Conservation (phyloP, 1,139 yeast species). For the Suhomyces chickasaworum region DNA sequence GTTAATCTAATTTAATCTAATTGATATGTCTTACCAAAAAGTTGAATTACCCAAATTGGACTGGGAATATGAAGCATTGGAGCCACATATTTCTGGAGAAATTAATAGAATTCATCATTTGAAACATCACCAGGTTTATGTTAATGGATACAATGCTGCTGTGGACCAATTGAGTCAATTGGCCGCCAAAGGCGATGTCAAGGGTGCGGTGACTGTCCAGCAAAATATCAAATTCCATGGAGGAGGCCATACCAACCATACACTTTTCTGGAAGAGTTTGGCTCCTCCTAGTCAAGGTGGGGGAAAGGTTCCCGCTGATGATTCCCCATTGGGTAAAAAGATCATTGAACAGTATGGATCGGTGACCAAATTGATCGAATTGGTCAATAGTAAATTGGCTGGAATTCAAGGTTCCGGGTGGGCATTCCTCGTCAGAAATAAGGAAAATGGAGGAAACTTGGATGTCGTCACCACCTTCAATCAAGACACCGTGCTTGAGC, state of each 20-base stretch:
- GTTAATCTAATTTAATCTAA: background rate
- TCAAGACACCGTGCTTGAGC: slow-evolving; percentile 49
- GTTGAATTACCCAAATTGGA: slow-evolving; percentile 41
- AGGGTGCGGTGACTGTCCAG: slow-evolving; percentile 38
- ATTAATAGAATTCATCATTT: slow-evolving; percentile 45
- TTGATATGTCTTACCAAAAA: slow-evolving; percentile 14
- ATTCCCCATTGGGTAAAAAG: slow-evolving; percentile 36
- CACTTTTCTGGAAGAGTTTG: slow-evolving; percentile 48
- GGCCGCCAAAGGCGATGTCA: slow-evolving; percentile 39
- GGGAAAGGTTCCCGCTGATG: slow-evolving; percentile 40
- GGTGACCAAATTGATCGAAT: slow-evolving; percentile 39
- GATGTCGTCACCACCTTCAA: slow-evolving; percentile 47
- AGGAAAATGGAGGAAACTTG: slow-evolving; percentile 40
- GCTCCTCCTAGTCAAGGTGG: slow-evolving; percentile 45
- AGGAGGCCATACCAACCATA: slow-evolving; percentile 49
- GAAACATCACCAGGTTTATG: slow-evolving; percentile 48
- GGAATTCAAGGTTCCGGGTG: slow-evolving; percentile 53
- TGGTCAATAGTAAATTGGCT: slow-evolving; percentile 44
- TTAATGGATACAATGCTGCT: slow-evolving; percentile 44
- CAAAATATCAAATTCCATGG: slow-evolving; percentile 47
- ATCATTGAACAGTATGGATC: slow-evolving; percentile 44
- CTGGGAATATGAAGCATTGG: slow-evolving; percentile 45
- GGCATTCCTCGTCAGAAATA: slow-evolving; percentile 50
- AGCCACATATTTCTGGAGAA: slow-evolving; percentile 45
- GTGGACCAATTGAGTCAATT: slow-evolving; percentile 40